Evolutionary conservation across 2,329 filamentous ascomycete genomes (phyloP).

Genomic region (Aspergillus sclerotialis): DNA sequence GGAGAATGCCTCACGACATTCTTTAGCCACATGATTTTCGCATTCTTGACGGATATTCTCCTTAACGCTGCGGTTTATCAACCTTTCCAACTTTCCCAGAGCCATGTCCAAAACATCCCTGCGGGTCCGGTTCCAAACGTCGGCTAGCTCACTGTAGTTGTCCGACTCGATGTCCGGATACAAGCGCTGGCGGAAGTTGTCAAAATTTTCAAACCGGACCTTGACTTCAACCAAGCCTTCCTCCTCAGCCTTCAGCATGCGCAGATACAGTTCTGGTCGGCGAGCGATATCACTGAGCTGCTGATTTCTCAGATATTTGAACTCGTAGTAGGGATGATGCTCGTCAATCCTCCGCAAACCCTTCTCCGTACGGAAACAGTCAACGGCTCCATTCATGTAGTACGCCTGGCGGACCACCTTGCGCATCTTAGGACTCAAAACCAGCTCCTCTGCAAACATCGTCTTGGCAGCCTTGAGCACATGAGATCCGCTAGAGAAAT

Average conservation of each 20-base stretch:
- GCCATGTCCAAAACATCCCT: slow-evolving; percentile 77
- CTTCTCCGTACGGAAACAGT: slow-evolving; percentile 88
- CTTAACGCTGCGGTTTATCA: slow-evolving; percentile 88
- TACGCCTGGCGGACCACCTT: slow-evolving; percentile 77
- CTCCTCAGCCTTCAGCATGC: slow-evolving; percentile 95
- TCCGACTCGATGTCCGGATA: slow-evolving; percentile 85
- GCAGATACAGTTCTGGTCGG: slow-evolving; percentile 82
- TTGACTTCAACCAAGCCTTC: slow-evolving; percentile 86
- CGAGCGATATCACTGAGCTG: slow-evolving; percentile 73
- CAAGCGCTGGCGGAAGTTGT: slow-evolving; percentile 68
- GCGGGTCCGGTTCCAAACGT: slow-evolving; percentile 88
- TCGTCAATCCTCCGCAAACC: slow-evolving; percentile 90
- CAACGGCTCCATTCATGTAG: slow-evolving; percentile 76
- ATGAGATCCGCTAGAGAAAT: slow-evolving; percentile 67
- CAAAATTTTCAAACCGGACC: slow-evolving; percentile 67
- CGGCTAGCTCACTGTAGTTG: slow-evolving; percentile 88
- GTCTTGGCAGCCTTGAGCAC: slow-evolving; percentile 74
- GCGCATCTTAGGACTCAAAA: slow-evolving; percentile 79
- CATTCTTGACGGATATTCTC: slow-evolving; percentile 90
- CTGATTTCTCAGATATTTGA: slow-evolving; percentile 92
- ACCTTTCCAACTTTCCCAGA: slow-evolving; percentile 69
- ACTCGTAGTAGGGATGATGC: slow-evolving; percentile 91
- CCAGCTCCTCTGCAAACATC: slow-evolving; percentile 87
- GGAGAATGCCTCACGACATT: slow-evolving; percentile 81
- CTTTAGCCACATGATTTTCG: slow-evolving; percentile 82